Conservation (phyloP, 805 yeast genomes). For the Zygoascus ofunaensis region DNA sequence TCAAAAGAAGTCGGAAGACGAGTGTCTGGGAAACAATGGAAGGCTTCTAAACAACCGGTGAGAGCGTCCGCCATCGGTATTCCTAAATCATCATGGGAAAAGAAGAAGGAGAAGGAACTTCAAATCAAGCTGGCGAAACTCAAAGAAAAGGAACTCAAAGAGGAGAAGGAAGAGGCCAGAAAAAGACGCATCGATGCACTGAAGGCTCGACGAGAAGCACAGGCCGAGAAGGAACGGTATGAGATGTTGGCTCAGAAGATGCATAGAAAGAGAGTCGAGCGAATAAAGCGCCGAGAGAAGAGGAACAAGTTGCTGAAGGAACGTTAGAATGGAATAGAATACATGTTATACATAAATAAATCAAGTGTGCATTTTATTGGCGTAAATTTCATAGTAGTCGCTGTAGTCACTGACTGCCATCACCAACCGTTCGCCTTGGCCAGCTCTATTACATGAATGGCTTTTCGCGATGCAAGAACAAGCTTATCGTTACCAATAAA, state of each 20-base stretch:
- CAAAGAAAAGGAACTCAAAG: conserved; percentile 62
- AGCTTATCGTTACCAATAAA: conserved; percentile 1
- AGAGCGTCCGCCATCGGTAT: conserved; percentile 38
- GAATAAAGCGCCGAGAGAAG: conserved; percentile 85
- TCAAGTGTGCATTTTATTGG: background rate
- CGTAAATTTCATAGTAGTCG: background rate
- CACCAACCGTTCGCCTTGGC: background rate
- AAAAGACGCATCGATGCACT: conserved; percentile 32
- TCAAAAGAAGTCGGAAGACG: conserved; percentile 10
- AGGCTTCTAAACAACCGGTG: conserved; percentile 29
- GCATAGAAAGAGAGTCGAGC: conserved; percentile 87
- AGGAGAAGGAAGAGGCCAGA: conserved; percentile 60
- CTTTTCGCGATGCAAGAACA: background rate
- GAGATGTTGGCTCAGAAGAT: conserved; percentile 74
- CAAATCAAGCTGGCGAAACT: conserved; percentile 60
- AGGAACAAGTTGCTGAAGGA: conserved; percentile 89
- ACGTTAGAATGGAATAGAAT: conserved; percentile 34
- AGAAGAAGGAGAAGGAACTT: conserved; percentile 55
- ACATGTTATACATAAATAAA: background rate
- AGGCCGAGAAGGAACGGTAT: conserved; percentile 83
- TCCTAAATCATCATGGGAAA: conserved; percentile 47
- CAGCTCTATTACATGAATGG: background rate
- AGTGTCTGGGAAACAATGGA: conserved; percentile 33
- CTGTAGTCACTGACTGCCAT: background rate
- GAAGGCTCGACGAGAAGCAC: conserved; percentile 68